A percentile compares a stretch with the other conserved stretches of the same genome.
These are phyloP conservation scores for Piromyces finnis DNA, from an alignment of 192 early-diverging fungal species.

Conservation along the genomic window DNA sequence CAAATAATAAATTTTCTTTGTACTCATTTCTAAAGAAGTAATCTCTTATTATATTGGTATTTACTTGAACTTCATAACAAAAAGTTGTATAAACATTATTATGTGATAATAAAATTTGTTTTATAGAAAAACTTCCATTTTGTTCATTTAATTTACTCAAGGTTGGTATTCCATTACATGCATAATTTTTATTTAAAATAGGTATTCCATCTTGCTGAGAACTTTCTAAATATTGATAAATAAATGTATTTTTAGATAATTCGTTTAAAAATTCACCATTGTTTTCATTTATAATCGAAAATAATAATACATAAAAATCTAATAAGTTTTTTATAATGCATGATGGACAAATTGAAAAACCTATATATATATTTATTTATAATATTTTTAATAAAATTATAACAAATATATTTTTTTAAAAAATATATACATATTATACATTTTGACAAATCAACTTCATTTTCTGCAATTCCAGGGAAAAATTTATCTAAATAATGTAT, in stretches of 20 bases:
- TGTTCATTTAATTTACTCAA: not conserved
- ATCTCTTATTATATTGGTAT: not conserved
- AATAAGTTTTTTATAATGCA: not conserved
- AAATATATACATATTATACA: slow-evolving; percentile 1
- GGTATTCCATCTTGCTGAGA: not conserved
- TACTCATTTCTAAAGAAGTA: not conserved
- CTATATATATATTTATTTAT: too few species aligned
- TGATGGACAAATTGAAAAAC: not conserved
- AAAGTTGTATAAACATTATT: not conserved
- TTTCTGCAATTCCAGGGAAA: slow-evolving; percentile 41
- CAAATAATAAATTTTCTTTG: not conserved
- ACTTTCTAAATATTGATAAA: not conserved
- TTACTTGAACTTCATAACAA: not conserved
- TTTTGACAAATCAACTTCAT: slow-evolving; percentile 10
- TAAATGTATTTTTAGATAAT: not conserved
- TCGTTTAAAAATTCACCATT: not conserved
- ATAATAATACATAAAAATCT: not conserved
- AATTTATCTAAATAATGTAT: slow-evolving; percentile 46
- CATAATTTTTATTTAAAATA: not conserved
- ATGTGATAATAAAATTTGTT: not conserved
- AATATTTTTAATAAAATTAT: not conserved
- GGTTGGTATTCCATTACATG: not conserved
- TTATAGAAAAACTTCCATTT: not conserved
- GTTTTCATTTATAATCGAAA: not conserved
- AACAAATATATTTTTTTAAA: slow-evolving; percentile 22